Base-by-base conservation (phyloP, 768 basidiomycete species). In the Piloderma croceum region DNA sequence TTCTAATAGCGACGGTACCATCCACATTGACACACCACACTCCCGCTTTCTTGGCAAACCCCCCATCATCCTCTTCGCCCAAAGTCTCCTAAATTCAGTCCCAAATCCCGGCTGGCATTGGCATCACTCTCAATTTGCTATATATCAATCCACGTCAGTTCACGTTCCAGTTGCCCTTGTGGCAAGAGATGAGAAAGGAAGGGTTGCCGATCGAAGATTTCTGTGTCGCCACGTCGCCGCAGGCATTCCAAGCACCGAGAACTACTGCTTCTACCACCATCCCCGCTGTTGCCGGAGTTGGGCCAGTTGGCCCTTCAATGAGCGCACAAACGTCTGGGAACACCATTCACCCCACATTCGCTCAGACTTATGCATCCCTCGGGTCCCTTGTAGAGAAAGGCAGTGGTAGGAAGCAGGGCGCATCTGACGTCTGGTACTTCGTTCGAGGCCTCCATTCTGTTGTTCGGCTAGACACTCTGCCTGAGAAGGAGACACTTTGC, bases 91-190 rank as follows among this genome's bases (percentile, higher is more conserved):
- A 96, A 56, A 96, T 99, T 40, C 90, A 90, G 63, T 64, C 73
- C 43, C 74, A 79, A 49, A 81, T 94, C 44, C 85, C 90, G 20
- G 71, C 82, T 10, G 96, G 96, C 35, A 81, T 93, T 42, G 96
- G 92, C 37, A 66, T 99, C 51, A 94, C 94, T 3, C 71, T 98
- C 36, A 99, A 99, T 66, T 70, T 93, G 11, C 79, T 99, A 9
- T 98, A 98, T 65, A 98, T 98, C 76, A 97, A 97, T 63, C 94
- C 90, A 44, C 85, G 90, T 46, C 94, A 98, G 59, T 97, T 96
- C 65, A 74, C 77, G 21, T 98, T 98, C 84, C 94, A 99, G 61
- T 79, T 90, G 62, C 96, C 96, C 13, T 71, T 97, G 11, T 99
- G 96, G 96, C 89, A 93, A 60, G 90, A 96, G 65, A 87, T 99